These are phyloP conservation scores for Rubus parviflorus DNA, from an alignment of 306 rosid genomes.

Conservation along the genomic window DNA sequence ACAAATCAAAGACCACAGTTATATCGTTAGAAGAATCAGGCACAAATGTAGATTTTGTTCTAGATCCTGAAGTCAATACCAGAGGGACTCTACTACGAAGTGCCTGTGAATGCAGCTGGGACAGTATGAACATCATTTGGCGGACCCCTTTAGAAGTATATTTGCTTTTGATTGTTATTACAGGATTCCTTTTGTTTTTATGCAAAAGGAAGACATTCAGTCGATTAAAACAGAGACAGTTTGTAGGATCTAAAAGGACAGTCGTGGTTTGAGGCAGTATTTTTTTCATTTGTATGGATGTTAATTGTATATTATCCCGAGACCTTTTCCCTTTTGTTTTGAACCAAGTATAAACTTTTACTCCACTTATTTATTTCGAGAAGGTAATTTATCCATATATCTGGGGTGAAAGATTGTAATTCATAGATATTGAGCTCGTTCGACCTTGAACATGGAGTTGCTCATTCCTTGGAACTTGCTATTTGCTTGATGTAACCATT, in stretches of 20 bases:
- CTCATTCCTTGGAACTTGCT: no score
- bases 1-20: slow-evolving; percentile 68
- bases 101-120: slow-evolving; percentile 53
- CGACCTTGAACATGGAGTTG: no score
- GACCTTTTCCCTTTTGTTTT: background rate
- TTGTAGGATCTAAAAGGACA: slow-evolving; percentile 44
- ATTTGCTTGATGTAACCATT: no score
- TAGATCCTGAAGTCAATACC: slow-evolving; percentile 53
- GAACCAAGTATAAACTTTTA: no score
- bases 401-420: no score
- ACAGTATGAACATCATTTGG: slow-evolving; percentile 42
- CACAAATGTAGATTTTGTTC: slow-evolving; percentile 75
- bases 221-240: slow-evolving; percentile 48
- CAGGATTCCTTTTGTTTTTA: slow-evolving; percentile 62
- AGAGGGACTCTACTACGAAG: slow-evolving; percentile 42
- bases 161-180: slow-evolving; percentile 45
- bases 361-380: no score
- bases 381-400: no score
- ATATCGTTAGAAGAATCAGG: slow-evolving; percentile 75
- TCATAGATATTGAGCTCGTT: no score
- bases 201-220: slow-evolving; percentile 50
- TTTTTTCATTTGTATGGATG: background rate
- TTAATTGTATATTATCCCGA: no score
- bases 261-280: slow-evolving; percentile 32
- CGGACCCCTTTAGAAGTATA: slow-evolving; percentile 51